Percentiles rank a stretch among this genome's conserved stretches.
phyloP scores from a whole-genome alignment of 257 asterid genomes.

The Ballota nigra region DNA sequence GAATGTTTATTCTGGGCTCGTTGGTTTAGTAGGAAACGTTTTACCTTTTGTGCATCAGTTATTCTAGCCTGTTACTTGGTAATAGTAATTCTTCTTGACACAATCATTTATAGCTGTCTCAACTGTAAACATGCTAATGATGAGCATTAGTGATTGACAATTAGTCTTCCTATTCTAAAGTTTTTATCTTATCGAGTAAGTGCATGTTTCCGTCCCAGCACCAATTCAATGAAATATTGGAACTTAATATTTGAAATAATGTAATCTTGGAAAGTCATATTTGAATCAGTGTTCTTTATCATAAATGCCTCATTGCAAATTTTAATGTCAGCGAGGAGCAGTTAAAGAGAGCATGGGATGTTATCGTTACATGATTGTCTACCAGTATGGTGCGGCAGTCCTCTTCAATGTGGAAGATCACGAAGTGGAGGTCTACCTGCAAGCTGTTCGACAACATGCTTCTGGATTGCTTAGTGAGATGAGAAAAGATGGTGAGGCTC shows the following conservation, averaged over 20 bases:
- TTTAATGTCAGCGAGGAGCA: constrained; percentile 47
- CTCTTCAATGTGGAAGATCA: constrained; percentile 88
- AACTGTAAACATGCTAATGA: neutral
- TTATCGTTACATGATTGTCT: constrained; percentile 75
- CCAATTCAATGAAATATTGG: neutral
- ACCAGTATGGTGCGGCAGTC: constrained; percentile 88
- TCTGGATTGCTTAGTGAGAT: constrained; percentile 84
- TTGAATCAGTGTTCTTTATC: constrained; percentile 5
- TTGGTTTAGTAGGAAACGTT: neutral
- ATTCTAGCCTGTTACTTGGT: neutral
- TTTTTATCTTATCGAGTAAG: neutral
- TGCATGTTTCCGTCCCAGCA: neutral
- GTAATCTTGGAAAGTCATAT: neutral
- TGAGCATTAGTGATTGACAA: neutral
- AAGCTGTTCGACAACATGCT: constrained; percentile 68
- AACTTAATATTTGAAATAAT: neutral
- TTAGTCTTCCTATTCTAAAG: neutral
- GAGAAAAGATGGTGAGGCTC: constrained; percentile 81
- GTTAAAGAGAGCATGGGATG: constrained; percentile 36
- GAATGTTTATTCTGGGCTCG: neutral
- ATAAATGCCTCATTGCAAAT: constrained; percentile 15
- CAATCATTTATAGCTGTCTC: neutral
- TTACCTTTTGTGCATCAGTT: neutral
- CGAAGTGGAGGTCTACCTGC: constrained; percentile 71
- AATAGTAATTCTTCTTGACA: neutral